Evolutionary conservation across 1,139 yeast species (phyloP).

Genomic region (Lodderomyces theae): DNA sequence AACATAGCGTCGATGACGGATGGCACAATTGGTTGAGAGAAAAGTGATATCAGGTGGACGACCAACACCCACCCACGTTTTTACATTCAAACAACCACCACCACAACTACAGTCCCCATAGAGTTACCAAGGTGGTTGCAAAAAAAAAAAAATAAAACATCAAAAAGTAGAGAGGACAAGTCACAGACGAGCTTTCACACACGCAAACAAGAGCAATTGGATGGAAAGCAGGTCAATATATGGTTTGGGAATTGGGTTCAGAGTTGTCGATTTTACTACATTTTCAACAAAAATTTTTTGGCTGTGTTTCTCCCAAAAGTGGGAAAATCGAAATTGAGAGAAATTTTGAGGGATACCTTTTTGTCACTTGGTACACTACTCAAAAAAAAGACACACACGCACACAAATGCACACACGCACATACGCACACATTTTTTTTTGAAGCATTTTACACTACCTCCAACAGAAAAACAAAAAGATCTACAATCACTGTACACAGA

Average conservation of each 20-base stretch:
- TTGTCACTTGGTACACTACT: neutral
- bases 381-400: no score
- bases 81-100: neutral
- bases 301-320: no score
- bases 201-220: neutral
- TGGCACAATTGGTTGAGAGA: no score
- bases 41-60: neutral
- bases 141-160: neutral
- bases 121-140: neutral
- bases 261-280: no score
- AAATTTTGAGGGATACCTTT: neutral
- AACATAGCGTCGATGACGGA: no score
- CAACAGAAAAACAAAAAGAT: neutral
- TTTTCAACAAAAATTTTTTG: no score
- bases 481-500: neutral
- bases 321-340: slow-evolving; percentile 1
- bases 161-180: neutral
- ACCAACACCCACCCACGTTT: neutral
- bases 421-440: neutral
- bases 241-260: neutral
- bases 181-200: neutral
- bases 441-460: neutral
- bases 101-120: neutral
- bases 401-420: no score
- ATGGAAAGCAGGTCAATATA: neutral